These are phyloP conservation scores for Tieghemostelium lacteum DNA, from an alignment of 78 protist genomes.

Conservation along the genomic window DNA sequence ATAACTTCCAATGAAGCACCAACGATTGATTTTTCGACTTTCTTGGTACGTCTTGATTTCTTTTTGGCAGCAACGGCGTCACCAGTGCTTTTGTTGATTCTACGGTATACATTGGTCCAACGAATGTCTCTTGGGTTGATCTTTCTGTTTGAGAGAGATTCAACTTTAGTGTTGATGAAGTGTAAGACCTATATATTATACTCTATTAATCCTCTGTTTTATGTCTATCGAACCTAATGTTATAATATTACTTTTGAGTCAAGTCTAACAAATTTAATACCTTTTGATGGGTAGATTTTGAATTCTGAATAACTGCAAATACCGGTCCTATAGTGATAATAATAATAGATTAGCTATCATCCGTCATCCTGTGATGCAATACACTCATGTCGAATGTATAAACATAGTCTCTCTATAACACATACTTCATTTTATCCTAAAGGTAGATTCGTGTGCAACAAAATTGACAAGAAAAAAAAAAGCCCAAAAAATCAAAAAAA, in stretches of 20 bases:
- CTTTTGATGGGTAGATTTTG: conserved; percentile 85
- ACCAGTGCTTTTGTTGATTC: conserved; percentile 79
- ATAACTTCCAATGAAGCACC: conserved; percentile 90
- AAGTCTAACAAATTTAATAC: conserved; percentile 62
- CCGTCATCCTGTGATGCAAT: background rate
- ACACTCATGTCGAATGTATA: background rate
- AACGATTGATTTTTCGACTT: conserved; percentile 82
- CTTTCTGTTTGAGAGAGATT: conserved; percentile 83
- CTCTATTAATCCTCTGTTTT: background rate
- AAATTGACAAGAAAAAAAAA: no score
- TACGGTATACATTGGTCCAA: conserved; percentile 88
- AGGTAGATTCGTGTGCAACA: no score
- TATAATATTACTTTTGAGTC: conserved; percentile 56
- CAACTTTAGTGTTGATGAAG: conserved; percentile 84
- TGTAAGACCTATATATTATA: conserved; percentile 60
- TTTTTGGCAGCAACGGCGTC: conserved; percentile 73
- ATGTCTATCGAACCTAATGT: background rate
- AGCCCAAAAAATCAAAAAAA: no score
- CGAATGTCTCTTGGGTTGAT: conserved; percentile 88
- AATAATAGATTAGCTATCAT: background rate
- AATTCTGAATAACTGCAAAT: conserved; percentile 68
- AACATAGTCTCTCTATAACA: no score
- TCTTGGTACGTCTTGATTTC: conserved; percentile 67
- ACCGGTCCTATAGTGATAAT: conserved; percentile 27
- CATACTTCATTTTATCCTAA: no score